Conservation (phyloP, 1,284 basidiomycete species). For the Heterobasidion parviporum region DNA sequence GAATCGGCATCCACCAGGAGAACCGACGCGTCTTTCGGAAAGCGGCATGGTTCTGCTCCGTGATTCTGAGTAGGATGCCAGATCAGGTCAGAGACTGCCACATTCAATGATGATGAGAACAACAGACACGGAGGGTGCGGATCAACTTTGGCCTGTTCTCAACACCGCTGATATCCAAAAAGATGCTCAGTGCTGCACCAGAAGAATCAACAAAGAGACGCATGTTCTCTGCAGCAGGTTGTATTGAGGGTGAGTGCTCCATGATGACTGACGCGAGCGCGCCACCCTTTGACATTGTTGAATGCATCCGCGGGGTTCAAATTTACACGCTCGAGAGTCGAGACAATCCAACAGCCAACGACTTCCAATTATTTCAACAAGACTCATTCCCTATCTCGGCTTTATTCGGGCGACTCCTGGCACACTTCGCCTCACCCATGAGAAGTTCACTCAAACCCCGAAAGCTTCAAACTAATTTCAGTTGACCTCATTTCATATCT, state of each 20-base stretch:
- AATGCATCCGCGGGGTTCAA: too few species aligned
- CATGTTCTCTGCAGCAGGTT: background rate
- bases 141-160: constrained; percentile 41
- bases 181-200: constrained; percentile 25
- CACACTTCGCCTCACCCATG: too few species aligned
- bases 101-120: background rate
- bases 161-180: constrained; percentile 46
- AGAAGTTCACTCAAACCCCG: too few species aligned
- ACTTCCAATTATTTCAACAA: too few species aligned
- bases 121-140: constrained; percentile 38
- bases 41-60: constrained; percentile 41
- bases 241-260: background rate
- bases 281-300: too few species aligned
- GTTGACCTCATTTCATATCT: background rate
- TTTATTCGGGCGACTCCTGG: too few species aligned
- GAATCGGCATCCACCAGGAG: constrained; percentile 50
- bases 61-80: constrained; percentile 27
- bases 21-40: constrained; percentile 39
- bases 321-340: too few species aligned
- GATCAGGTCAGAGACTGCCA: background rate
- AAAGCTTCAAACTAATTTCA: background rate
- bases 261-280: background rate
- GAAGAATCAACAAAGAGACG: constrained; percentile 18
- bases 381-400: too few species aligned
- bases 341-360: too few species aligned